Base-by-base conservation (phyloP, 2,329 filamentous ascomycete species). In the Anthostomella pinea region DNA sequence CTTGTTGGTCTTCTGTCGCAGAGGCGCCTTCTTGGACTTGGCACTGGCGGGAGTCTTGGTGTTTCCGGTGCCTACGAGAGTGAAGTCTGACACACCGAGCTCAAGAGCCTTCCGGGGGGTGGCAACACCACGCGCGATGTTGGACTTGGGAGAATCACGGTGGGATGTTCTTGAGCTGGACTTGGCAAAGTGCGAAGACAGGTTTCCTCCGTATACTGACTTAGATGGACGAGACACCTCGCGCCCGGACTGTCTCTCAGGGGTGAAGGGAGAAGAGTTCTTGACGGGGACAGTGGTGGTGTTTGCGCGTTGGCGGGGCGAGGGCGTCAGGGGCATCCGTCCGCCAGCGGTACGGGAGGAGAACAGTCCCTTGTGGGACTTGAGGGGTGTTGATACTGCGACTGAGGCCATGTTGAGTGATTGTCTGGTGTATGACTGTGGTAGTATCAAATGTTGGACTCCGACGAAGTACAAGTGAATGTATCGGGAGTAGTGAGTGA, bases 341-440 rank as follows among this genome's bases (percentile, higher is more conserved):
- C 90, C 89, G 69, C 91, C 90, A 65, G 90, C 93, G 62, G 90
- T 93, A 64, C 89, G 89, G 53, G 87, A 81, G 52, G 85, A 89
- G 73, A 97, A 96, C 57, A 96, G 78, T 42, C 89, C 88, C 68
- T 85, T 82, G 67, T 95, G 91, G 76, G 87, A 93, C 77, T 96
- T 97, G 63, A 93, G 75, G 43, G 93, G 93, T 44, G 93, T 97
- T 57, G 88, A 86, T 66, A 96, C 81, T 61, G 79, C 72, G 64
- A 78, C 70, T 65, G 83, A 85, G 63, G 91, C 88, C 91, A 97
- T 97, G 32, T 33, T 54, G 53, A 48, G 51, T 58, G 30, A 40
- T 50, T 47, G 35, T 46, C 30, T 51, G 48, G 30, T 63, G 56
- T 77, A 66, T 62, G 55, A 50, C 56, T 46, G 24, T 27, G 53